Evolutionary conservation across 1,139 yeast genomes (phyloP), one percentile per base, ranked within the genome.

Genomic region (Geotrichum candidum): DNA sequence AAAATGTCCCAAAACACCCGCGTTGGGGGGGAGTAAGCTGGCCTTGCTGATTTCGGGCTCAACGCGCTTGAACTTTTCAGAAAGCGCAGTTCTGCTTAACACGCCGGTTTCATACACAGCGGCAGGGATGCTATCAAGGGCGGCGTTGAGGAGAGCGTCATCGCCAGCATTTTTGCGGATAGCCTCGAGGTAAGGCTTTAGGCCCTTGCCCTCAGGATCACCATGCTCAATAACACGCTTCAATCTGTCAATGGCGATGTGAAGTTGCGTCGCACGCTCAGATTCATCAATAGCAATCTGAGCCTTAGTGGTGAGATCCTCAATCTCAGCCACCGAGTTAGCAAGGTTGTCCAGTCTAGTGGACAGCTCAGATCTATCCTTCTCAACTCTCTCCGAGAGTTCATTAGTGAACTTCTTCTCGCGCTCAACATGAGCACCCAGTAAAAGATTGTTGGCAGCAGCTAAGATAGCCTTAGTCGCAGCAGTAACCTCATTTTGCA

Each of bases 1-100:
- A 59, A 91, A 75, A 75, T 94, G 97, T 53, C 97, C 98, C 69
- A 94, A 83, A 63, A 94, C 83, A 70, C 99, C 99, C 41, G 99
- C 96, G 73, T 92, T 89, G 69, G 96, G 96, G 59, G 98, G 98
- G 66, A 90, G 82, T 68, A 91, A 77, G 13, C 97, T 86, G 10
- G 96, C 94, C 35, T 91, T 85, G 75, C 96, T 86, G 72, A 94
- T 84, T 76, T 92, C 96, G 23, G 96, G 96, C 25, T 84, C 86
- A 65, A 94, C 80, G 63, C 86, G 78, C 67, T 85, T 84, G 68
- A 91, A 81, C 71, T 94, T 94, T n/a, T 91, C 83, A 27, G 81
- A 78, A 2, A 83, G 77, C 68, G 78, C 80, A n/a, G 78, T 72
- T 18, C 75, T 70, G 48, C 79, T 80, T 66, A 86, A 78, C 54